phyloP scores from a whole-genome alignment of 495 filamentous ascomycete genomes.

The Aspergillus olivimuriae region DNA sequence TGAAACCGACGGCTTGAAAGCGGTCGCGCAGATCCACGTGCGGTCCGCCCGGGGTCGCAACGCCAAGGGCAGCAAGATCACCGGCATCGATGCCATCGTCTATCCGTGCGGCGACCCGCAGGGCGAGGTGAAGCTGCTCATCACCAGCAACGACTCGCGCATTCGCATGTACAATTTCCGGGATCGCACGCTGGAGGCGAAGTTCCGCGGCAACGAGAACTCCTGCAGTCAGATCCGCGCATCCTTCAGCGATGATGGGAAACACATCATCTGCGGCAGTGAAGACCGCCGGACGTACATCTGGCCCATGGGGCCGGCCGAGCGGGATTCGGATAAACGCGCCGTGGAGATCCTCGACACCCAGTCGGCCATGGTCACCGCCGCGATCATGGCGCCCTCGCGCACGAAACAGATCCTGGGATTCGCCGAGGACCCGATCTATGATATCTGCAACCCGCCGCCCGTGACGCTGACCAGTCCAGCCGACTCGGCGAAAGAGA shows the following conservation, averaged over 20 bases:
- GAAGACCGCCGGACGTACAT: constrained; percentile 87
- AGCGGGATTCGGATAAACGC: constrained; percentile 69
- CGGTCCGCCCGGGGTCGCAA: constrained; percentile 86
- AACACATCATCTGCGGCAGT: constrained; percentile 86
- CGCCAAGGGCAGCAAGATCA: constrained; percentile 95
- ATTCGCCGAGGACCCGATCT: constrained; percentile 83
- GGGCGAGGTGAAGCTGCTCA: constrained; percentile 74
- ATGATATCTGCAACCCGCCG: constrained; percentile 93
- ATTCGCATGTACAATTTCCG: constrained; percentile 85
- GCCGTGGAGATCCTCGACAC: constrained; percentile 86
- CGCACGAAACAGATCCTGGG: constrained; percentile 71
- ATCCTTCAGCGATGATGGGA: constrained; percentile 78
- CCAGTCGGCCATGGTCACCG: constrained; percentile 81
- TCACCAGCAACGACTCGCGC: constrained; percentile 93
- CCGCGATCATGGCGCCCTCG: constrained; percentile 75
- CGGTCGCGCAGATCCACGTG: constrained; percentile 79
- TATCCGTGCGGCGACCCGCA: constrained; percentile 55
- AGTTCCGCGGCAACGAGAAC: constrained; percentile 91
- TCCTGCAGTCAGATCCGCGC: constrained; percentile 88
- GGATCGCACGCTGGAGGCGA: constrained; percentile 77
- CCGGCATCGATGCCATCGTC: constrained; percentile 76
- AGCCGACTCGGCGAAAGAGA: constrained; percentile 43
- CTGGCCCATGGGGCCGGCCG: constrained; percentile 62
- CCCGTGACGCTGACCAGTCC: constrained; percentile 76
- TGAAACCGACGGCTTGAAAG: constrained; percentile 87